Evolutionary conservation across 441 rosid genomes (phyloP), one percentile per base, ranked within the genome.

Genomic region (Erodium texanum): DNA sequence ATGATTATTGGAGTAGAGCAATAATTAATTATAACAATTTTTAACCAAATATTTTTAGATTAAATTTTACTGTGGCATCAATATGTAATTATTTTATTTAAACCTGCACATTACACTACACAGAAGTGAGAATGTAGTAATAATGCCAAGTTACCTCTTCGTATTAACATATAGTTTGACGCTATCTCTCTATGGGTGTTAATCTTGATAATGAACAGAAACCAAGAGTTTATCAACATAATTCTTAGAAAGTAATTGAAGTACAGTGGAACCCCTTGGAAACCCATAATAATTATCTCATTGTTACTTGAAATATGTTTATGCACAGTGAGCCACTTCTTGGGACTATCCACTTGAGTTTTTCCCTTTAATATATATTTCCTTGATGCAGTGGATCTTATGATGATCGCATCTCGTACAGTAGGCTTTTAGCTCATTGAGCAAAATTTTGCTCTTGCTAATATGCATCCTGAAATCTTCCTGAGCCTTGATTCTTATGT

Each of bases 401-500:
- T 61, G 32, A 61, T 14, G 34, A 11, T 61, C 64, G 1, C 29
- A 58, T 20, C 27, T 61, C 18, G 34, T 14, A 61, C n/a, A 3
- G 32, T 61, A 61, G 29, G 64, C 24, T 61, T 14, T 61, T 36
- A 62, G 65, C 65, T 24, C 65, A 24, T 62, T 24, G 36, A 62
- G 65, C 16, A 59, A 62, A 62, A 24, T 6, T 24, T 24, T 24
- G 14, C n/a, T 62, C 3, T 62, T 24, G 24, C 65, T 18, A 24
- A 62, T 62, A 61, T 24, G 64, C 18, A 61, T 24, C 9, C 15
- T 61, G 36, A 61, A 61, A 24, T 24, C 64, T 61, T 24, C 32
- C 32, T 14, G 34, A 61, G 16, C 64, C 64, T 12, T 24, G 32
- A 61, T 61, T 24, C 34, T 61, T 61, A 62, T 22, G 65, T 4